phyloP scores from a whole-genome alignment of 805 yeast species.

The Candida ascalaphidarum region DNA sequence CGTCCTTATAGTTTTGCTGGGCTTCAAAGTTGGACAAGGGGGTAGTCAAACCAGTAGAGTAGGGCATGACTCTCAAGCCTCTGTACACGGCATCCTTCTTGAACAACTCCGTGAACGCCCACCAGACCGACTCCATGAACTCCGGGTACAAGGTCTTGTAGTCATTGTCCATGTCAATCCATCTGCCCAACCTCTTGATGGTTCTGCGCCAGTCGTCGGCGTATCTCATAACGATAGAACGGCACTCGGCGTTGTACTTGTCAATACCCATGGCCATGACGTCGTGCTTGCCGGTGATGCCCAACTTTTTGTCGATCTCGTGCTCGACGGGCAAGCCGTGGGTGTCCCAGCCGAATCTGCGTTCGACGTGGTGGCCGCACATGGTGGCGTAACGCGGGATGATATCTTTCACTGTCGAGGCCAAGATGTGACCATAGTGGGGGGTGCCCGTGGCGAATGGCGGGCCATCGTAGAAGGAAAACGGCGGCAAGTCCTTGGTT shows the following conservation, averaged over 20 bases:
- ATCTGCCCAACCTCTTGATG: constrained; percentile 91
- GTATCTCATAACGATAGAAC: constrained; percentile 95
- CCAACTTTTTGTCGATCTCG: constrained; percentile 95
- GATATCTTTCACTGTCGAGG: constrained; percentile 95
- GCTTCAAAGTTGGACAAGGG: constrained; percentile 97
- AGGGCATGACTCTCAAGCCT: constrained; percentile 97
- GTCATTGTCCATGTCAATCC: constrained; percentile 99
- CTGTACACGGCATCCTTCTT: constrained; percentile 86
- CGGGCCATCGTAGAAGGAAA: constrained; percentile 96
- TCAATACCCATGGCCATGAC: constrained; percentile 91
- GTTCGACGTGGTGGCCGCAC: constrained; percentile 94
- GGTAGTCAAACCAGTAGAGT: constrained; percentile 94
- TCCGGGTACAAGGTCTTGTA: constrained; percentile 93
- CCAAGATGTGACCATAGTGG: constrained; percentile 95
- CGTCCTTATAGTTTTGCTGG: constrained; percentile 96
- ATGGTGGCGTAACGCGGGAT: constrained; percentile 96
- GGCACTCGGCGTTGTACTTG: constrained; percentile 89
- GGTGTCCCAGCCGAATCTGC: constrained; percentile 99
- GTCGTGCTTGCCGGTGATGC: constrained; percentile 88
- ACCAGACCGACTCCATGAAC: constrained; percentile 98
- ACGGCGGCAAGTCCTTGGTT: constrained; percentile 78
- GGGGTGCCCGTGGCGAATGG: constrained; percentile 99
- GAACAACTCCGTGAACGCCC: constrained; percentile 89
- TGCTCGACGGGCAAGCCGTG: constrained; percentile 99
- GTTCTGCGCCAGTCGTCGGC: constrained; percentile 92